Percentiles rank a stretch among this genome's conserved stretches.
Evolutionary conservation across 2,329 filamentous ascomycete species (phyloP).

Genomic region (Zopfia rhizophila): DNA sequence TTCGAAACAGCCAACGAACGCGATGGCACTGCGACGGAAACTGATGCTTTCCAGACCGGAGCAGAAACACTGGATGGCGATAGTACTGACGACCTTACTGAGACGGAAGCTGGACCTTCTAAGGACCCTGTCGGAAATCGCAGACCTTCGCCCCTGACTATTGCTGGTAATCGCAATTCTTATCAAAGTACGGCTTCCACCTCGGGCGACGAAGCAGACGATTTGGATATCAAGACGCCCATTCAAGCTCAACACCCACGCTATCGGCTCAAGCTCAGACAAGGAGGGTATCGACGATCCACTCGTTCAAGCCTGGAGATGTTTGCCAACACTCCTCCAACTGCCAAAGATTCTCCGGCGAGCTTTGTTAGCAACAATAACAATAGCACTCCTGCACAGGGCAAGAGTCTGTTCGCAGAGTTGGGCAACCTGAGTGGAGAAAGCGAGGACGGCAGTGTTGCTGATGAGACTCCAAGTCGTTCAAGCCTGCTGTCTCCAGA

Average conservation of each 20-base stretch:
- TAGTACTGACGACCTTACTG: constrained; percentile 82
- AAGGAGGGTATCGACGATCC: constrained; percentile 64
- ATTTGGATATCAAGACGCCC: constrained; percentile 71
- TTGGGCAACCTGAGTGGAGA: constrained; percentile 82
- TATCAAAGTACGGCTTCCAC: constrained; percentile 91
- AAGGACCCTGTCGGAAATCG: constrained; percentile 38
- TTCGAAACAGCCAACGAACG: constrained; percentile 84
- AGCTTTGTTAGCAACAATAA: constrained; percentile 60
- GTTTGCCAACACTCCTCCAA: constrained; percentile 69
- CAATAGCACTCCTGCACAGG: constrained; percentile 59
- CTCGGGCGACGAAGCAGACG: constrained; percentile 78
- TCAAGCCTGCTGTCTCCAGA: constrained; percentile 45
- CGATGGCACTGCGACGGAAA: constrained; percentile 76
- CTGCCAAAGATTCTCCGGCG: constrained; percentile 63
- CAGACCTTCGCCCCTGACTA: constrained; percentile 56
- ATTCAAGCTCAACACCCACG: constrained; percentile 71
- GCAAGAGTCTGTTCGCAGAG: constrained; percentile 91
- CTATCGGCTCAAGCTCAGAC: constrained; percentile 77
- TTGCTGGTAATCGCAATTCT: constrained; percentile 70
- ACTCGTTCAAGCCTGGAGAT: constrained; percentile 69
- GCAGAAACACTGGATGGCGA: constrained; percentile 76
- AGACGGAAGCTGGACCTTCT: constrained; percentile 74
- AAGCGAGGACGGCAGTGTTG: constrained; percentile 63
- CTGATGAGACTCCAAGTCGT: constrained; percentile 48
- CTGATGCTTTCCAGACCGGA: constrained; percentile 95